Percentiles rank a stretch among this genome's conserved stretches.
phyloP scores from a whole-genome alignment of 2,329 filamentous ascomycete species.

The Ophiosphaerella herpotricha region DNA sequence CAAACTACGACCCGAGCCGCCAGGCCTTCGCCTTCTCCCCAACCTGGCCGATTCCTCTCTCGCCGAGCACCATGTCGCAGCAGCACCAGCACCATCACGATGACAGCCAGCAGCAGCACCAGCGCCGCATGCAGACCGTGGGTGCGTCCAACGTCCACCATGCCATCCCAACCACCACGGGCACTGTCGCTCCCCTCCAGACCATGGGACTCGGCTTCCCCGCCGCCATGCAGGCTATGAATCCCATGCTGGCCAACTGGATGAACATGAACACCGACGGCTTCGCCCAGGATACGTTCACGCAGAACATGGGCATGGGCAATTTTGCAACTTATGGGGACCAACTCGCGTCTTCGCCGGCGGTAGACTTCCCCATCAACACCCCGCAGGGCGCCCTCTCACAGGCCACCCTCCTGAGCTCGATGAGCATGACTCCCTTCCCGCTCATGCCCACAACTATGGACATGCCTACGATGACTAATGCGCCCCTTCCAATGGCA shows the following conservation, averaged over 20 bases:
- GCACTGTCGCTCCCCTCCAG: conserved; percentile 41
- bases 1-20: conserved; percentile 44
- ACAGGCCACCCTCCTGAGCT: conserved; percentile 41
- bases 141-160: conserved; percentile 30
- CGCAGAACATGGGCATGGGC: conserved; percentile 32
- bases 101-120: conserved; percentile 17
- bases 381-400: conserved; percentile 30
- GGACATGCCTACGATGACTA: conserved; percentile 40
- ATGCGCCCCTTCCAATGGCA: conserved; percentile 51
- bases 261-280: conserved; percentile 47
- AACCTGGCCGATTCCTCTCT: conserved; percentile 47
- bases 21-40: conserved; percentile 36
- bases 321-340: conserved; percentile 47
- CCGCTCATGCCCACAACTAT: conserved; percentile 50
- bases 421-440: conserved; percentile 50
- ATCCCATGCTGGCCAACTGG: conserved; percentile 49
- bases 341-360: conserved; percentile 52
- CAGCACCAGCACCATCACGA: conserved; percentile 11
- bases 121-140: conserved; percentile 35
- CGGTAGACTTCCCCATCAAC: conserved; percentile 53
- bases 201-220: conserved; percentile 39
- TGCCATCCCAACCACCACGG: conserved; percentile 27
- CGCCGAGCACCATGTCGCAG: conserved; percentile 41
- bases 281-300: conserved; percentile 35
- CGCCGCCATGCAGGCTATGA: conserved; percentile 39